These are phyloP conservation scores for Corymbia citriodora DNA, from an alignment of 441 rosid genomes.

Conservation along the genomic window DNA sequence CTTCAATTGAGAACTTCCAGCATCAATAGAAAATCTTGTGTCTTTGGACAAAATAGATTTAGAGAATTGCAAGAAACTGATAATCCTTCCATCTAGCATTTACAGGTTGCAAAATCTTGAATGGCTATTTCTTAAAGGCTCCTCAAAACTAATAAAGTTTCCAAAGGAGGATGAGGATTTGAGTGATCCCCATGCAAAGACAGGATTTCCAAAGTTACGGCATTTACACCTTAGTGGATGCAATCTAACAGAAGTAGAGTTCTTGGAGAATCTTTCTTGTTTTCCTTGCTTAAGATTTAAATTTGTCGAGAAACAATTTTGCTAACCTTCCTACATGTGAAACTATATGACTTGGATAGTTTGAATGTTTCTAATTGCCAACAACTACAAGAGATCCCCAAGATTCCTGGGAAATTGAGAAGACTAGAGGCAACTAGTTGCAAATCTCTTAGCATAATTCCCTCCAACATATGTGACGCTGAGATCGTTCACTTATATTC, in stretches of 20 bases:
- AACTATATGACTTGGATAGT: no score
- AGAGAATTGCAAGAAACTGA: not conserved
- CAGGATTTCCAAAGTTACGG: not conserved
- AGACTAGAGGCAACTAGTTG: no score
- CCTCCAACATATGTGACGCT: no score
- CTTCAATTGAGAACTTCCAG: not conserved
- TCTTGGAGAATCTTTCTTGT: no score
- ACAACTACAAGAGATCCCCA: no score
- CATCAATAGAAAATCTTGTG: no score
- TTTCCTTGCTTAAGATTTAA: not conserved
- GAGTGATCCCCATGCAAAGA: not conserved
- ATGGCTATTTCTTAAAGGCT: accelerated
- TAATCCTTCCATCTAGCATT: not conserved
- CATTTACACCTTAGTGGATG: accelerated
- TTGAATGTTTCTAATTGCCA: no score
- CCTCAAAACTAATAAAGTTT: not conserved
- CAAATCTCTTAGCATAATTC: no score
- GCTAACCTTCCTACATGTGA: no score
- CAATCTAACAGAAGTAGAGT: not conserved
- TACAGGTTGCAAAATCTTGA: not conserved
- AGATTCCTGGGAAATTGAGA: no score
- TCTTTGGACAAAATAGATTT: accelerated
- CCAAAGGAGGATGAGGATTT: not conserved
- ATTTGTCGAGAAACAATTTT: no score
- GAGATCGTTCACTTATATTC: no score